A percentile compares a stretch with the other conserved stretches of the same genome.
Evolutionary conservation across 2,329 filamentous ascomycete species (phyloP).

Genomic region (Capronia americana): DNA sequence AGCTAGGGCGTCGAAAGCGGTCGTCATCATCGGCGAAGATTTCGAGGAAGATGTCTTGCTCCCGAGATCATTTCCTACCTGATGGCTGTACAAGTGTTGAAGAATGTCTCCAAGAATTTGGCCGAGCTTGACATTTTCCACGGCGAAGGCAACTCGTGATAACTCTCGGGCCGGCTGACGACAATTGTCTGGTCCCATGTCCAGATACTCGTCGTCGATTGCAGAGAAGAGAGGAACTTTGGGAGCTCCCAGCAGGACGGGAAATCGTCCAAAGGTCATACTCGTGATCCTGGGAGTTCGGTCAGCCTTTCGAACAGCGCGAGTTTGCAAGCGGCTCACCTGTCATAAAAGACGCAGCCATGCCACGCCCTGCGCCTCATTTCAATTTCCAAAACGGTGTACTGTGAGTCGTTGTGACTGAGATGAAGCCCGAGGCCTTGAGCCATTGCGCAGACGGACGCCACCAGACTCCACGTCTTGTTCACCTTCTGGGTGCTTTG

Average conservation of each 20-base stretch:
- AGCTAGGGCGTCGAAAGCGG: neutral
- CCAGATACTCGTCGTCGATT: slow-evolving; percentile 17
- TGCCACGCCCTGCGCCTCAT: slow-evolving; percentile 19
- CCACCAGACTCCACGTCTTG: slow-evolving; percentile 6
- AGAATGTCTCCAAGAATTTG: slow-evolving; percentile 2
- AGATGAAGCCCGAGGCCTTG: slow-evolving; percentile 9
- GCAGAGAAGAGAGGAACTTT: slow-evolving; percentile 18
- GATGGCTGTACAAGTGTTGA: slow-evolving; percentile 4
- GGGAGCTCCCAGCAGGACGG: neutral
- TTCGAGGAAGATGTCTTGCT: too few species aligned
- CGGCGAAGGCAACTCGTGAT: slow-evolving; percentile 11
- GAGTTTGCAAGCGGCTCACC: neutral
- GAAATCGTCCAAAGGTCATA: slow-evolving; percentile 17
- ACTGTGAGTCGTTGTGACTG: neutral
- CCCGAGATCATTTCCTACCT: neutral
- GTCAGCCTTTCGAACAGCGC: neutral
- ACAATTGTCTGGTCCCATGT: neutral
- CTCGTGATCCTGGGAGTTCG: slow-evolving; percentile 5
- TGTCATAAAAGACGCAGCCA: slow-evolving; percentile 12
- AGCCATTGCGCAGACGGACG: slow-evolving; percentile 4
- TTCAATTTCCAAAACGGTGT: slow-evolving; percentile 5
- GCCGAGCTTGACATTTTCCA: slow-evolving; percentile 18
- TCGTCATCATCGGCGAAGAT: too few species aligned
- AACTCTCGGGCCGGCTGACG: slow-evolving; percentile 7
- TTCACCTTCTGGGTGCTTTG: slow-evolving; percentile 8